A percentile compares a stretch with the other conserved stretches of the same genome.
Conservation (phyloP, 805 yeast species). For the Wickerhamomyces canadensis region DNA sequence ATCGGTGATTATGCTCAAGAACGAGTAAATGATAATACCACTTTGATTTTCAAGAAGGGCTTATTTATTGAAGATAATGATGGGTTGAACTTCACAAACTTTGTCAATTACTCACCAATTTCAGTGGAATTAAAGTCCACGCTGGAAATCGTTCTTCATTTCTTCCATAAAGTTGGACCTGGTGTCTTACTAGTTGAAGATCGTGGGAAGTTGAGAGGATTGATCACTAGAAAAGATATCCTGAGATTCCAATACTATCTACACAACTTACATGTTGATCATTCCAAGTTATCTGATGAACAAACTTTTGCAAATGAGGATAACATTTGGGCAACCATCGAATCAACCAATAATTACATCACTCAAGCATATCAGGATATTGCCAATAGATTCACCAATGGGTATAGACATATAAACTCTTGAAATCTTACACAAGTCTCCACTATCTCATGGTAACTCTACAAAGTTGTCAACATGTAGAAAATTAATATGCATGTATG, state of each 20-base stretch:
- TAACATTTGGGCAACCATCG: constrained; percentile 12
- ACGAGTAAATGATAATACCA: constrained; percentile 23
- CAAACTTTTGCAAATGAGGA: constrained; percentile 13
- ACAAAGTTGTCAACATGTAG: too few species aligned
- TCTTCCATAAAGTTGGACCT: constrained; percentile 80
- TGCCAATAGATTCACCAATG: background rate
- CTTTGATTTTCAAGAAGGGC: constrained; percentile 24
- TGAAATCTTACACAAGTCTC: too few species aligned
- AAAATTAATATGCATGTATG: too few species aligned
- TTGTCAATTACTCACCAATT: constrained; percentile 55
- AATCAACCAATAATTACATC: background rate
- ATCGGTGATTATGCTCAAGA: constrained; percentile 26
- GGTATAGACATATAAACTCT: background rate
- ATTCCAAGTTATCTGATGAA: constrained; percentile 2
- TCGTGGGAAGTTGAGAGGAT: constrained; percentile 58
- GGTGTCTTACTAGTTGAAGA: constrained; percentile 62
- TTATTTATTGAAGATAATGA: constrained; percentile 6
- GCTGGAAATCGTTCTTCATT: constrained; percentile 54
- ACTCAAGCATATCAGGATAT: background rate
- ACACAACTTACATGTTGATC: constrained; percentile 10
- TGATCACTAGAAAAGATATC: constrained; percentile 83
- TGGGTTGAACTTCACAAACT: constrained; percentile 21
- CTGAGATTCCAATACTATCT: constrained; percentile 49
- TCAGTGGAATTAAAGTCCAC: constrained; percentile 48
- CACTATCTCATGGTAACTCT: too few species aligned